Evolutionary conservation across 768 basidiomycete species (phyloP).

Genomic region (Kwoniella mangroviensis): DNA sequence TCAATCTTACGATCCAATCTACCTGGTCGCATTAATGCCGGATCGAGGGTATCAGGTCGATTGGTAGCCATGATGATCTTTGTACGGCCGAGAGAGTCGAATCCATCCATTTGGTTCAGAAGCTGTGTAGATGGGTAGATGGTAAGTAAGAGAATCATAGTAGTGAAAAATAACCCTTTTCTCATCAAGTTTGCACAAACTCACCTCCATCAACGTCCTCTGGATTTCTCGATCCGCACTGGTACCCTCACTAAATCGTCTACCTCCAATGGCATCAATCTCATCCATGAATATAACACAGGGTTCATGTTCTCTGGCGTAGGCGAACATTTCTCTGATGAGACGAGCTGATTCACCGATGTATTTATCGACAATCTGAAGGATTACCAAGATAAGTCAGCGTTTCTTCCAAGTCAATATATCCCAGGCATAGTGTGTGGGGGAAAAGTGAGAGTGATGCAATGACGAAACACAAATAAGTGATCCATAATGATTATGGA

Average conservation of each 20-base stretch:
- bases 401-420: neutral
- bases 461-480: too few relatives aligned
- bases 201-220: constrained; percentile 93
- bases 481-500: too few relatives aligned
- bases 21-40: constrained; percentile 92
- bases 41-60: constrained; percentile 95
- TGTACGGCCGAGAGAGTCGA: constrained; percentile 91
- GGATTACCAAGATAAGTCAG: neutral
- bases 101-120: constrained; percentile 99
- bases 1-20: constrained; percentile 97
- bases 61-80: constrained; percentile 99
- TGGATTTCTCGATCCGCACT: constrained; percentile 99
- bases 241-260: constrained; percentile 89
- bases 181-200: constrained; percentile 26
- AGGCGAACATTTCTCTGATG: constrained; percentile 98
- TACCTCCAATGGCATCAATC: constrained; percentile 90
- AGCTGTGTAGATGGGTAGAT: constrained; percentile 62
- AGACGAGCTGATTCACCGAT: constrained; percentile 97
- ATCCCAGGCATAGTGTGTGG: neutral
- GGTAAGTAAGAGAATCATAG: too few relatives aligned
- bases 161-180: too few relatives aligned
- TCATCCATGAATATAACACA: constrained; percentile 96
- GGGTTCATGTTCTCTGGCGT: constrained; percentile 95
- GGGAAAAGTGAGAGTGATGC: constrained; percentile 5
- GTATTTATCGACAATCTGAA: constrained; percentile 67